These are phyloP conservation scores for Phytophthora tentaculata DNA, from an alignment of 352 stramenopile genomes.

Conservation along the genomic window DNA sequence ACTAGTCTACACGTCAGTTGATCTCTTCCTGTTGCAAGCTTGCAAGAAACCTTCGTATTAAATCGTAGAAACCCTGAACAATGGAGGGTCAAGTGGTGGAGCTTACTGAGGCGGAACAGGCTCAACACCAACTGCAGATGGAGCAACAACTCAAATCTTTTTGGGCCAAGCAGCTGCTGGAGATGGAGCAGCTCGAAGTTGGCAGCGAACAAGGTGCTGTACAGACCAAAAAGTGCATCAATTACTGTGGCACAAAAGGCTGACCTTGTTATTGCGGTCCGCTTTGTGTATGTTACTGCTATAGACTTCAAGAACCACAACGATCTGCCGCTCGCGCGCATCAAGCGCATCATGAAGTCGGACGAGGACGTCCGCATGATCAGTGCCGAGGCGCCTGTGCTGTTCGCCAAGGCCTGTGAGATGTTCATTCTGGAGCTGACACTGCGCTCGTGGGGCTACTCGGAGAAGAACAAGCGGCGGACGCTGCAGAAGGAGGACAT, in stretches of 20 bases:
- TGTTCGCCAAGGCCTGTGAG: slow-evolving; percentile 99
- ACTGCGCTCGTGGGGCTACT: slow-evolving; percentile 91
- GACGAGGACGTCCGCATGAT: slow-evolving; percentile 99
- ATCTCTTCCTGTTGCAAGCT: slow-evolving; percentile 1
- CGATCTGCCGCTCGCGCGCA: slow-evolving; percentile 97
- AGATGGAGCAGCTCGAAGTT: slow-evolving; percentile 93
- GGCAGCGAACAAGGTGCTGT: slow-evolving; percentile 92
- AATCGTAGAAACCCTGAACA: slow-evolving; percentile 9
- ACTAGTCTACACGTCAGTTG: background rate
- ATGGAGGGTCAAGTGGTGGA: slow-evolving; percentile 91
- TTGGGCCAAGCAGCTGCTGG: slow-evolving; percentile 92
- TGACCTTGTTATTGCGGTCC: slow-evolving; percentile 2
- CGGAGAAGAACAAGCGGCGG: slow-evolving; percentile 90
- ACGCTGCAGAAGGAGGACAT: slow-evolving; percentile 99
- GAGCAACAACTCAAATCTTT: slow-evolving; percentile 92
- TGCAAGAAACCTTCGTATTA: slow-evolving; percentile 9
- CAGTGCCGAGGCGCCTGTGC: slow-evolving; percentile 96
- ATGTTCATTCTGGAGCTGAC: slow-evolving; percentile 99
- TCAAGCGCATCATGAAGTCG: slow-evolving; percentile 99
- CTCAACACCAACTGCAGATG: slow-evolving; percentile 87
- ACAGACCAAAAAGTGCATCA: background rate
- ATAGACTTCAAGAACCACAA: slow-evolving; percentile 99
- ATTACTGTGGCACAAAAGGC: background rate
- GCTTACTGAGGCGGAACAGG: slow-evolving; percentile 86
- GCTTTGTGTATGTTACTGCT: slow-evolving; percentile 6